phyloP scores from a whole-genome alignment of 164 flowering plant species.

The Macadamia tetraphylla region DNA sequence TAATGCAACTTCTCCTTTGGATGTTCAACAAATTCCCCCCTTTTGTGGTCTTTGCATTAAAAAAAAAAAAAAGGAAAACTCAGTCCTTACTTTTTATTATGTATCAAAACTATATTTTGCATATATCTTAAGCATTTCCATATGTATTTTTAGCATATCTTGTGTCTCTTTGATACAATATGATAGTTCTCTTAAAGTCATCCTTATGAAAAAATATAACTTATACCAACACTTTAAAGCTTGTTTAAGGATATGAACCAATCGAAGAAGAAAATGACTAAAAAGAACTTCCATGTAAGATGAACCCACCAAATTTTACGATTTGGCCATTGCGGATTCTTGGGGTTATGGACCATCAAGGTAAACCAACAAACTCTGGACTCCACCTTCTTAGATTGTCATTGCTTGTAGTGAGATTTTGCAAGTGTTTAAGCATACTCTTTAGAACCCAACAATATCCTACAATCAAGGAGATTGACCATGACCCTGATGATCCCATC shows the following conservation, averaged over 20 bases:
- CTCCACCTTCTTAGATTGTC: conserved; percentile 56
- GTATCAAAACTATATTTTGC: no score
- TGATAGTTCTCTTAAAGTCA: no score
- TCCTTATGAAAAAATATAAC: no score
- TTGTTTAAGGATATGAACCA: conserved; percentile 50
- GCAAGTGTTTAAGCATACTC: conserved; percentile 73
- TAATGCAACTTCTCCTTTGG: no score
- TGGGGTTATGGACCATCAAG: conserved; percentile 67
- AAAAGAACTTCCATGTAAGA: conserved; percentile 33
- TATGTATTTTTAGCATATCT: no score
- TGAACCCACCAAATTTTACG: conserved; percentile 51
- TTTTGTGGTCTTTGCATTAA: no score
- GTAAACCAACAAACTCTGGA: conserved; percentile 45
- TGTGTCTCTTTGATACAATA: no score
- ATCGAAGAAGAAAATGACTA: conserved; percentile 40
- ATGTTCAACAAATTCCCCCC: no score
- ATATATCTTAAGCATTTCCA: no score
- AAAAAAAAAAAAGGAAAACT: no score
- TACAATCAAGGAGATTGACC: conserved; percentile 53
- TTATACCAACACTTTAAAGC: no score
- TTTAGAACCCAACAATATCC: conserved; percentile 51
- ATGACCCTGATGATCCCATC: conserved; percentile 55
- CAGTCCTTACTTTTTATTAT: no score
- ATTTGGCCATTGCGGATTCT: conserved; percentile 66
- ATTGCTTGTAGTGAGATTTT: conserved; percentile 54